These are phyloP conservation scores for Rutstroemia sp. DNA, from an alignment of 2,329 filamentous ascomycete species.

Conservation along the genomic window DNA sequence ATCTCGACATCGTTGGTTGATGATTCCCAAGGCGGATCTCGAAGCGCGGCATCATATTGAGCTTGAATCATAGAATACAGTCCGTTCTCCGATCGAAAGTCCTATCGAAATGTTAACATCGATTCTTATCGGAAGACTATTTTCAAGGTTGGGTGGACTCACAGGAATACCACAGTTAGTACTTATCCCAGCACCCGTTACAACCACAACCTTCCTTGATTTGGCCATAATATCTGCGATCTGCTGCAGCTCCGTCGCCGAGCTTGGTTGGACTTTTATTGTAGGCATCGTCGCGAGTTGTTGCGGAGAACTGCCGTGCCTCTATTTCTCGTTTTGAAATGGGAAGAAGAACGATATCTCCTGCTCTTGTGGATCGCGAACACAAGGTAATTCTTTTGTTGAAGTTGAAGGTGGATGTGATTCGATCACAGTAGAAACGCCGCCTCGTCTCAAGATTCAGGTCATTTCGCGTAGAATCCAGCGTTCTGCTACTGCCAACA, in stretches of 20 bases:
- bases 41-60: conserved; percentile 49
- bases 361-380: no score
- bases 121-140: no score
- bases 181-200: conserved; percentile 68
- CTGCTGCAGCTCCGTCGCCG: conserved; percentile 41
- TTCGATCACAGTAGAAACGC: no score
- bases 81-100: conserved; percentile 66
- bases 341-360: no score
- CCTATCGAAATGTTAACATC: conserved; percentile 35
- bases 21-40: conserved; percentile 31
- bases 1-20: conserved; percentile 25
- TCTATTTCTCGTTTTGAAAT: no score
- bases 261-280: conserved; percentile 22
- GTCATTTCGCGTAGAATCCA: neutral
- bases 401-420: no score
- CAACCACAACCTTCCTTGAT: conserved; percentile 61
- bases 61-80: conserved; percentile 66
- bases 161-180: conserved; percentile 72
- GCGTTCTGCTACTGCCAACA: neutral
- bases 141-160: conserved; percentile 26
- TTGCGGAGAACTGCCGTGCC: no score
- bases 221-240: conserved; percentile 58
- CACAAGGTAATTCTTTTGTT: no score
- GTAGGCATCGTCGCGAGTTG: conserved; percentile 26
- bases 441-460: neutral